Evolutionary conservation across 352 stramenopile species (phyloP).

Genomic region (Globisporangium canariense): DNA sequence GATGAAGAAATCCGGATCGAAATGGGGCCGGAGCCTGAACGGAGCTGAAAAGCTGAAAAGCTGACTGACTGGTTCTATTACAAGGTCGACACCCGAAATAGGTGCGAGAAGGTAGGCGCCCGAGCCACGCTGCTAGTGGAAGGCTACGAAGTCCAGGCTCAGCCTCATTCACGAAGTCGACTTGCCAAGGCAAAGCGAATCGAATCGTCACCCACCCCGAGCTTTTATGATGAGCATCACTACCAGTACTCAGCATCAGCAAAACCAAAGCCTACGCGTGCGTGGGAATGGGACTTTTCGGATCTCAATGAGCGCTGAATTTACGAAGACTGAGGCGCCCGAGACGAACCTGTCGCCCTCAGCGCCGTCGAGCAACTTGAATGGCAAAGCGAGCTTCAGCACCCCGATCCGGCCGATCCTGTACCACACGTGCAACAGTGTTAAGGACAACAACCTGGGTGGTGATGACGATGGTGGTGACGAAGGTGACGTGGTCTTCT

Average conservation of each 20-base stretch:
- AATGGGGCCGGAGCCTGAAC: neutral
- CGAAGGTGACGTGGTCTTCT: slow-evolving; percentile 3
- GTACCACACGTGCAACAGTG: slow-evolving; percentile 1
- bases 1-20: neutral
- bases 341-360: neutral
- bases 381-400: neutral
- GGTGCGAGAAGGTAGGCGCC: neutral
- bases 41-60: no score
- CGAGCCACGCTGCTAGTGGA: neutral
- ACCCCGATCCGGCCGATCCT: slow-evolving; percentile 4
- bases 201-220: neutral
- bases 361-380: neutral
- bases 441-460: neutral
- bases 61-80: neutral
- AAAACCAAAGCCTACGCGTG: neutral
- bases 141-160: neutral
- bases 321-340: neutral
- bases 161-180: neutral
- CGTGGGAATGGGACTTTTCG: slow-evolving; percentile 7
- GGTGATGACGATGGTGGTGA: neutral
- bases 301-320: neutral
- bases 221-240: neutral
- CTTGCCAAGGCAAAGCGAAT: neutral
- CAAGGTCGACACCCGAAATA: neutral
- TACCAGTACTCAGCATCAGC: neutral